Evolutionary conservation across 441 rosid species (phyloP).

Genomic region (Gossypium lobatum): DNA sequence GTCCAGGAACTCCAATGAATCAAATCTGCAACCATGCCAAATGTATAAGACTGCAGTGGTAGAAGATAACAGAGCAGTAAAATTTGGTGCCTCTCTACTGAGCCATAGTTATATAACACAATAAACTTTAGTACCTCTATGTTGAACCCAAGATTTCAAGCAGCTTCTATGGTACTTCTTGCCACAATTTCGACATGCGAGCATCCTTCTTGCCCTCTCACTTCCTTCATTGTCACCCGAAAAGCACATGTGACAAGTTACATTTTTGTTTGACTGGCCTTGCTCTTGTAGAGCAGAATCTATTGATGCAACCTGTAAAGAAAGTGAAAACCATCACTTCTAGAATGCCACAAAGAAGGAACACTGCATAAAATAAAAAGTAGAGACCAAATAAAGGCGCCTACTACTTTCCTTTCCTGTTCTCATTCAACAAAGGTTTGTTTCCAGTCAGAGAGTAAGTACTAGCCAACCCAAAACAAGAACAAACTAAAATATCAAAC

Average conservation of each 20-base stretch:
- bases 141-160: slow-evolving; percentile 77
- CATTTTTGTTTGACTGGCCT: slow-evolving; percentile 40
- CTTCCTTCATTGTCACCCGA: slow-evolving; percentile 74
- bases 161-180: slow-evolving; percentile 92
- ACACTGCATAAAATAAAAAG: not conserved
- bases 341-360: not conserved
- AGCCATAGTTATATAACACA: slow-evolving; percentile 34
- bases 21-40: slow-evolving; percentile 48
- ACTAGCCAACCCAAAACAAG: not conserved
- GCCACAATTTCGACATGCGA: slow-evolving; percentile 77
- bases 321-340: not conserved
- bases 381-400: not conserved
- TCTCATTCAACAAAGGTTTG: not conserved
- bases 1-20: slow-evolving; percentile 97
- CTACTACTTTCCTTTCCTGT: not conserved
- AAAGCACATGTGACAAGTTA: slow-evolving; percentile 69
- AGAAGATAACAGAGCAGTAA: not conserved
- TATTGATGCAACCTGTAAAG: slow-evolving; percentile 40
- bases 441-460: not conserved
- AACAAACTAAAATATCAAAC: not conserved
- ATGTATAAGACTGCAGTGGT: slow-evolving; percentile 5
- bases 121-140: slow-evolving; percentile 58
- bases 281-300: slow-evolving; percentile 54
- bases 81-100: not conserved
- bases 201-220: slow-evolving; percentile 85